Base-by-base conservation (phyloP, 2,329 filamentous ascomycete species). In the Dothistroma pini region DNA sequence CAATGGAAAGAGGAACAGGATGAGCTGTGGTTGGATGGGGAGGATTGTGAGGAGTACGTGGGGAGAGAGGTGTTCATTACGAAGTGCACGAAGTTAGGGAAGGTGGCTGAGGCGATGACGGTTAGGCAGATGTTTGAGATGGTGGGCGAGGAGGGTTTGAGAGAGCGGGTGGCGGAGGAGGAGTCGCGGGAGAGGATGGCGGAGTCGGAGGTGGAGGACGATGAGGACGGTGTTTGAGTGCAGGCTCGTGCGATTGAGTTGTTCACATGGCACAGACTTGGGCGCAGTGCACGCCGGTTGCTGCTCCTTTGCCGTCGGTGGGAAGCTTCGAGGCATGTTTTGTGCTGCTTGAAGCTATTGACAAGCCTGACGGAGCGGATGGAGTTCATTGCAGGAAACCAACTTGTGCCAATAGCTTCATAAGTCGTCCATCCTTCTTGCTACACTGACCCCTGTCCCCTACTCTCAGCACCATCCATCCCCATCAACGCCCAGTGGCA, bases 401-500 rank as follows among this genome's bases (percentile, higher is more conserved):
- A 29, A 29, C 25, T 29, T 29, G 25, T 29, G 25, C 6, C 25
- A 29, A 29, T 29, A 29, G 25, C 25, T 29, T 29, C 25, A 29
- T 29, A 29, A 29, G 25, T 29, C 25, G 25, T 29, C 25, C 25
- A 29, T 29, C 4, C 41, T n/a, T n/a, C n/a, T 44, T n/a, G 41
- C 41, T 44, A 19, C 3, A 44, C n/a, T n/a, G 14, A 44, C 41
- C 14, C 3, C 34, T 7, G 14, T 11, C 9, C 10, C 34, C 9
- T 7, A 11, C 41, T 19, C n/a, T 44, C 41, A 44, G 14, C 21
- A 51, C 21, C 48, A 29, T 29, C n/a, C 6, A 21, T 22, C 21
- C 29, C 2, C 11, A 22, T 59, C 56, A 69, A 52, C 69, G 68
- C 1, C 68, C 69, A 25, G 68, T 71, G 19, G 69, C 62, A 12